Evolutionary conservation across 2,329 filamentous ascomycete species (phyloP).

Genomic region (Lecanicillium sp.): DNA sequence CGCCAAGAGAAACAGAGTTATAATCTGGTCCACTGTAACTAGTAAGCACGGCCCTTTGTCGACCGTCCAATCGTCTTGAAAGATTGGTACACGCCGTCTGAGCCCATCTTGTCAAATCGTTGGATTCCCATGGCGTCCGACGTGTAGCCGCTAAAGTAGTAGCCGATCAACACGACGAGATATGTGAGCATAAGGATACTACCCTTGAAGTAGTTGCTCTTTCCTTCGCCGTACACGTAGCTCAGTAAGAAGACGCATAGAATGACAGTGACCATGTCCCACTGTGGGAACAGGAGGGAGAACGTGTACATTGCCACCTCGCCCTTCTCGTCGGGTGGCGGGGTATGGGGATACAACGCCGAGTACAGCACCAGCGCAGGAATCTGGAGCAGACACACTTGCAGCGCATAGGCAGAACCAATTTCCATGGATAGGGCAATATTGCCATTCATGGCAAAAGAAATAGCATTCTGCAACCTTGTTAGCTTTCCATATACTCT

Average conservation of each 20-base stretch:
- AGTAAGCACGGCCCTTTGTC: slow-evolving; percentile 23
- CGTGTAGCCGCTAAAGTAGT: slow-evolving; percentile 68
- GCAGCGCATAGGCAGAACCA: slow-evolving; percentile 90
- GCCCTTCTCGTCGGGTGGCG: slow-evolving; percentile 20
- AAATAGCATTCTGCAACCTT: slow-evolving; percentile 74
- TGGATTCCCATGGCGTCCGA: slow-evolving; percentile 34
- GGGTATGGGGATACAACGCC: slow-evolving; percentile 54
- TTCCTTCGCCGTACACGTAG: slow-evolving; percentile 96
- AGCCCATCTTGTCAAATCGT: slow-evolving; percentile 47
- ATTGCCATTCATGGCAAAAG: slow-evolving; percentile 99
- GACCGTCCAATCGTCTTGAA: slow-evolving; percentile 48
- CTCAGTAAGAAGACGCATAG: slow-evolving; percentile 92
- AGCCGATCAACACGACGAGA: slow-evolving; percentile 83
- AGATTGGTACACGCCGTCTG: slow-evolving; percentile 40
- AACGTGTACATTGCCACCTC: slow-evolving; percentile 57
- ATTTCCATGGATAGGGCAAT: slow-evolving; percentile 99
- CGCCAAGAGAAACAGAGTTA: not conserved
- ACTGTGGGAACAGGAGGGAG: slow-evolving; percentile 91
- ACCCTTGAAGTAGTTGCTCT: slow-evolving; percentile 99
- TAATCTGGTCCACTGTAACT: not conserved
- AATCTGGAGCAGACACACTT: slow-evolving; percentile 92
- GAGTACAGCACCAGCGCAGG: slow-evolving; percentile 89
- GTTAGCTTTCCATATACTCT: too few species aligned
- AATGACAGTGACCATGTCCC: slow-evolving; percentile 97
- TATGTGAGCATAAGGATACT: slow-evolving; percentile 92